phyloP scores from a whole-genome alignment of 1,284 basidiomycete genomes.

The Sanghuangporus sanghuang region DNA sequence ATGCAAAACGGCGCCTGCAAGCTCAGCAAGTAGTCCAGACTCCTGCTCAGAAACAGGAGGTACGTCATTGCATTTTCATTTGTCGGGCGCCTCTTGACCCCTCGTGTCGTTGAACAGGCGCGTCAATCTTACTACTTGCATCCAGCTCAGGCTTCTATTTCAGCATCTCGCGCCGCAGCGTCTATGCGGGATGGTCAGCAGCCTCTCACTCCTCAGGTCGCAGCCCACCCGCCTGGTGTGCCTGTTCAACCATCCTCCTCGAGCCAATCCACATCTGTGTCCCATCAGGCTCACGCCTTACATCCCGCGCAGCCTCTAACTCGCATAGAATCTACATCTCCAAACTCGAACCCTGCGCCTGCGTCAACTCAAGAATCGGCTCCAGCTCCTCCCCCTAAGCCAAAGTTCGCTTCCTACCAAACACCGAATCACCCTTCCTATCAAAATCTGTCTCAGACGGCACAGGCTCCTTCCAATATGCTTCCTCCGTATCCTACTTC shows the following conservation, averaged over 20 bases:
- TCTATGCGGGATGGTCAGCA: not conserved
- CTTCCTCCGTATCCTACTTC: slow-evolving; percentile 3
- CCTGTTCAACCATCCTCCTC: slow-evolving; percentile 14
- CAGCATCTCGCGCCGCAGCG: not conserved
- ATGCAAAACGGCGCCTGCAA: not conserved
- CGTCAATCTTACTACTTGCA: slow-evolving; percentile 2
- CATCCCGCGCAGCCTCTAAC: not conserved
- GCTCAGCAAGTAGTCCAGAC: not conserved
- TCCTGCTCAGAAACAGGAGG: slow-evolving; percentile 7
- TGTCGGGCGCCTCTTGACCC: not conserved
- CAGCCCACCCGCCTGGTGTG: slow-evolving; percentile 10
- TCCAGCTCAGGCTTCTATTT: not conserved
- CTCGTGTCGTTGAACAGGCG: not conserved
- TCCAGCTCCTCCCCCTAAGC: not conserved
- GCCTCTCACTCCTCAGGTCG: not conserved
- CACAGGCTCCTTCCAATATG: not conserved
- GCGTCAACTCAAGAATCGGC: not conserved
- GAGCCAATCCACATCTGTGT: slow-evolving; percentile 15
- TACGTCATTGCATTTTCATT: not conserved
- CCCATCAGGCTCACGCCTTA: slow-evolving; percentile 1
- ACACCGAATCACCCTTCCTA: not conserved
- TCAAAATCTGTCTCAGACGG: not conserved
- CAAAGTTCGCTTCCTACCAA: not conserved
- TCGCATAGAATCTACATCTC: not conserved
- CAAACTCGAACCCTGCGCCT: not conserved